phyloP scores from a whole-genome alignment of 495 filamentous ascomycete genomes.

The Acidiella bohemica region DNA sequence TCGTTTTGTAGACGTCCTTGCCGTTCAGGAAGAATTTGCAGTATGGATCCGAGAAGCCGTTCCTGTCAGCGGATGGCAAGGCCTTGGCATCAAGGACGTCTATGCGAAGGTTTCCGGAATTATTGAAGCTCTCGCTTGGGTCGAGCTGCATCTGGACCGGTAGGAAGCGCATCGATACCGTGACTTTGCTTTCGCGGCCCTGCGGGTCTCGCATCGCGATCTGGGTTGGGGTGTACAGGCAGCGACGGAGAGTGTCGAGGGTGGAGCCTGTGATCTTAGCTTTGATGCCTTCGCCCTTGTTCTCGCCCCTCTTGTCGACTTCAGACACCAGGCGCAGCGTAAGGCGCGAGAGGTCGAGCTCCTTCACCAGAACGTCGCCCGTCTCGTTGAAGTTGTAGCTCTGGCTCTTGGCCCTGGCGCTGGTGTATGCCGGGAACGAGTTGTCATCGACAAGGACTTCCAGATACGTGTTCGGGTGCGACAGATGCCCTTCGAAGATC shows the following conservation, averaged over 20 bases:
- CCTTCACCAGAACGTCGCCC: constrained; percentile 89
- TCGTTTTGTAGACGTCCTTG: constrained; percentile 79
- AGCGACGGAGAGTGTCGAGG: constrained; percentile 70
- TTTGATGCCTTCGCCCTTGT: constrained; percentile 54
- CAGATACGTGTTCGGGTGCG: constrained; percentile 60
- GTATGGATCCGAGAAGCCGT: constrained; percentile 92
- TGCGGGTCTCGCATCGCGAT: constrained; percentile 62
- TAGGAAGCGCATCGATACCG: constrained; percentile 84
- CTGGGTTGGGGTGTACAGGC: constrained; percentile 80
- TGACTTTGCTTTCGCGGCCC: constrained; percentile 66
- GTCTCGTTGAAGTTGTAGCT: constrained; percentile 68
- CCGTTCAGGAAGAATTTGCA: constrained; percentile 86
- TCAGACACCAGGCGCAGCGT: constrained; percentile 72
- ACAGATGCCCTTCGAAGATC: constrained; percentile 72
- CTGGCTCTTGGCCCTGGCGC: constrained; percentile 53
- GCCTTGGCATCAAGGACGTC: constrained; percentile 81
- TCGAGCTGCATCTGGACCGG: constrained; percentile 88
- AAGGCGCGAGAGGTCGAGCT: constrained; percentile 87
- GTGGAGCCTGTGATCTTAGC: constrained; percentile 79
- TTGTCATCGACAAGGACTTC: constrained; percentile 93
- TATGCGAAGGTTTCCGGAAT: constrained; percentile 84
- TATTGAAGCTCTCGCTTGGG: constrained; percentile 93
- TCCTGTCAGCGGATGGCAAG: constrained; percentile 83
- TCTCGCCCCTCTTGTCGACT: constrained; percentile 57
- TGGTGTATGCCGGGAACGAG: constrained; percentile 78